Conservation (phyloP, 1,284 basidiomycete genomes). For the Entoloma clypeatum region DNA sequence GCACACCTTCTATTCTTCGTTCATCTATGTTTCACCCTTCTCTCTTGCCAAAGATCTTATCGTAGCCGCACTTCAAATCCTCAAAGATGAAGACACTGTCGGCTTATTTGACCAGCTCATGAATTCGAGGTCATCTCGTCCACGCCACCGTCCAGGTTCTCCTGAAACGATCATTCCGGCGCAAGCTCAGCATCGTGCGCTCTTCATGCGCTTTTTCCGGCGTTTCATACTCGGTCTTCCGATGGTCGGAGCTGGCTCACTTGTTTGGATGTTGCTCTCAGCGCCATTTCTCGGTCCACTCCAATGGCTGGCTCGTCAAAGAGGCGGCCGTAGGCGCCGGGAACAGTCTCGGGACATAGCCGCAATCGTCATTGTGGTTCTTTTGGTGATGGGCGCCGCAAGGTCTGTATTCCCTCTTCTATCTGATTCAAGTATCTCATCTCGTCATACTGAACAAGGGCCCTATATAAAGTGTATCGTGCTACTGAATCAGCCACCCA, state of each 20-base stretch:
- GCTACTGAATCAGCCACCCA: conserved; percentile 57
- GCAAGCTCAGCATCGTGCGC: conserved; percentile 24
- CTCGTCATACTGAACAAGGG: conserved; percentile 37
- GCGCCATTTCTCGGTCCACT: conserved; percentile 58
- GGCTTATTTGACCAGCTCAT: conserved; percentile 44
- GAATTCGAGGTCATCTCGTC: no score
- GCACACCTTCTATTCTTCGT: conserved; percentile 37
- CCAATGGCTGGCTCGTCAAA: conserved; percentile 62
- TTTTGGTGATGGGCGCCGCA: conserved; percentile 60
- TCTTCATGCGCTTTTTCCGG: conserved; percentile 53
- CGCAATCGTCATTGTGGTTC: conserved; percentile 56
- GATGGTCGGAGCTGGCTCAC: conserved; percentile 69
- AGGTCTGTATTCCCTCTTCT: conserved; percentile 40
- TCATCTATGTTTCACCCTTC: conserved; percentile 53
- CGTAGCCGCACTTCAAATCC: conserved; percentile 57
- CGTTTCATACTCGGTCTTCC: conserved; percentile 73
- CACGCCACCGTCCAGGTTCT: no score
- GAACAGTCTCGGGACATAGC: conserved; percentile 58
- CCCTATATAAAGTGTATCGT: conserved; percentile 64
- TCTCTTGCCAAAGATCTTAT: conserved; percentile 61
- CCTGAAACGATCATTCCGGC: conserved; percentile 18
- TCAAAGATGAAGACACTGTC: conserved; percentile 52
- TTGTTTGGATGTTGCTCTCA: conserved; percentile 66
- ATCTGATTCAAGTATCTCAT: conserved; percentile 4
- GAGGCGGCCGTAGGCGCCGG: conserved; percentile 49